Evolutionary conservation across 192 early-diverging fungal genomes (phyloP).

Genomic region (Podila epicladia): DNA sequence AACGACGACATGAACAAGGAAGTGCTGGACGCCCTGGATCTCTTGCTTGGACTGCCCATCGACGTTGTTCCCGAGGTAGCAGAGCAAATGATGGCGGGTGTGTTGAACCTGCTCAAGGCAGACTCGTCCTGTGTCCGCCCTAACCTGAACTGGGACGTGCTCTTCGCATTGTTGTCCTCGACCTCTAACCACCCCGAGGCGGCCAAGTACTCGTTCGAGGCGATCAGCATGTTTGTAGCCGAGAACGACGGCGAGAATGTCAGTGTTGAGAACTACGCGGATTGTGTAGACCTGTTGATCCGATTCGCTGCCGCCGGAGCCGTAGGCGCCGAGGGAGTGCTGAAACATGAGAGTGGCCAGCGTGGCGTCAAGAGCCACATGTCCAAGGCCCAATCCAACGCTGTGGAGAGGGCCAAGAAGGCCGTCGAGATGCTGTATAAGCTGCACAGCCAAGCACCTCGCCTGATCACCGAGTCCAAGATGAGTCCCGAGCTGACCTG

Average conservation of each 20-base stretch:
- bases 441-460: constrained; percentile 66
- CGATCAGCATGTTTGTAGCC: constrained; percentile 63
- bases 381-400: constrained; percentile 55
- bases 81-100: constrained; percentile 82
- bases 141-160: constrained; percentile 56
- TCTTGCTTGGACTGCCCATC: constrained; percentile 64
- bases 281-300: constrained; percentile 76
- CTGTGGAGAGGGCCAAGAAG: constrained; percentile 70
- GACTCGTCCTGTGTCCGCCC: constrained; percentile 57
- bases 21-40: constrained; percentile 60
- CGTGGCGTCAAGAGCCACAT: constrained; percentile 34
- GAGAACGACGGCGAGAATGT: constrained; percentile 59
- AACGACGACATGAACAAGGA: constrained; percentile 68
- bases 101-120: constrained; percentile 70
- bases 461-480: constrained; percentile 52
- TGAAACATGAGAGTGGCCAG: constrained; percentile 47
- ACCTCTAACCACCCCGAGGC: constrained; percentile 70
- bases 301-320: constrained; percentile 68
- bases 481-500: constrained; percentile 62
- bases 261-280: constrained; percentile 73
- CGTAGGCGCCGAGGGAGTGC: constrained; percentile 27
- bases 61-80: constrained; percentile 71
- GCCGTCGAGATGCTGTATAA: constrained; percentile 74
- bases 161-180: constrained; percentile 64
- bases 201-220: constrained; percentile 70